A percentile compares a stretch with the other conserved stretches of the same genome.
Evolutionary conservation across 2,329 filamentous ascomycete species (phyloP).

Genomic region (Periglandula ipomoeae): DNA sequence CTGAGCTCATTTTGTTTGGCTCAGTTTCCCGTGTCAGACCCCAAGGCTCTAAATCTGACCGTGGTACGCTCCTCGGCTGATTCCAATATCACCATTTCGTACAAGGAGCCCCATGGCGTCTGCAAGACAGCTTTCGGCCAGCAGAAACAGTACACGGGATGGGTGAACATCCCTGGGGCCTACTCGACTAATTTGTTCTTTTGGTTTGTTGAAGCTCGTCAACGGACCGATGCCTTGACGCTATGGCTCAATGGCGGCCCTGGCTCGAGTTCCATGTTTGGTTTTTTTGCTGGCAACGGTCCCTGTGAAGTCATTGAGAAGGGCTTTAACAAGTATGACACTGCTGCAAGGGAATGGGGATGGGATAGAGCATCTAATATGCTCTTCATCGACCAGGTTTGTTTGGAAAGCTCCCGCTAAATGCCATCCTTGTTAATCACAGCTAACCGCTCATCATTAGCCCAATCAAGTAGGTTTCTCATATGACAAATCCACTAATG

Average conservation of each 20-base stretch:
- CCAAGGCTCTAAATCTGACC: conserved; percentile 33
- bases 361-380: conserved; percentile 51
- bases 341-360: conserved; percentile 50
- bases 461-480: conserved; percentile 63
- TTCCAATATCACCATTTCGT: conserved; percentile 55
- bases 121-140: conserved; percentile 55
- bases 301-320: conserved; percentile 41
- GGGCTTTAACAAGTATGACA: conserved; percentile 40
- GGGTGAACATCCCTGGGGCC: conserved; percentile 51
- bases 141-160: conserved; percentile 64
- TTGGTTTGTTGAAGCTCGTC: conserved; percentile 39
- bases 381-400: conserved; percentile 48
- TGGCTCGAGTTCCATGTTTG: conserved; percentile 54
- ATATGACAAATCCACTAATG: conserved; percentile 54
- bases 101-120: conserved; percentile 51
- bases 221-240: conserved; percentile 33
- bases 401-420: conserved; percentile 14
- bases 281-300: conserved; percentile 53
- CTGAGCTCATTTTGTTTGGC: conserved; percentile 14
- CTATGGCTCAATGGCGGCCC: conserved; percentile 63
- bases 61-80: conserved; percentile 54
- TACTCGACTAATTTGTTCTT: conserved; percentile 44
- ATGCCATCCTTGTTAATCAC: neutral
- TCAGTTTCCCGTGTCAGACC: conserved; percentile 25
- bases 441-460: conserved; percentile 26